phyloP scores from a whole-genome alignment of 805 yeast species.

The Kazachstania taianensis region DNA sequence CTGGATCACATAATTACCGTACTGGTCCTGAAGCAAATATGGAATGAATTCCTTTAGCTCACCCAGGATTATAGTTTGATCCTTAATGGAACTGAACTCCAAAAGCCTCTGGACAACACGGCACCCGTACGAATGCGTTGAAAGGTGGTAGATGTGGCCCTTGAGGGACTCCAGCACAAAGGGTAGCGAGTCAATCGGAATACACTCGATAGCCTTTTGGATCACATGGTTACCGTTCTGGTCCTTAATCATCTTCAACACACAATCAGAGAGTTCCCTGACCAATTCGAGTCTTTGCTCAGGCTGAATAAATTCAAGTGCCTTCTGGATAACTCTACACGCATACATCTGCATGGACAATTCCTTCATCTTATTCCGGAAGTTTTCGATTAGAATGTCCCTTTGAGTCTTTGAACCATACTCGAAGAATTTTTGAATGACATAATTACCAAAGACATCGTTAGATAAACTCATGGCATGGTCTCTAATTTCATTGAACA shows the following conservation, averaged over 20 bases:
- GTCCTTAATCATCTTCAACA: constrained; percentile 70
- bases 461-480: constrained; percentile 73
- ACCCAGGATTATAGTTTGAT: constrained; percentile 55
- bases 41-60: constrained; percentile 67
- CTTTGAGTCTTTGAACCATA: constrained; percentile 63
- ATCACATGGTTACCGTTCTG: constrained; percentile 98
- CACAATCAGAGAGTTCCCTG: constrained; percentile 54
- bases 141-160: constrained; percentile 66
- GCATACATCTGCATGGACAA: constrained; percentile 94
- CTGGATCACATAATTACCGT: constrained; percentile 95
- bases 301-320: constrained; percentile 60
- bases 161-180: constrained; percentile 66
- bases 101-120: constrained; percentile 88
- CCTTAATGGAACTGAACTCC: constrained; percentile 60
- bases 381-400: constrained; percentile 46
- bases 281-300: constrained; percentile 60
- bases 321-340: constrained; percentile 92
- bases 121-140: constrained; percentile 96
- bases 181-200: constrained; percentile 59
- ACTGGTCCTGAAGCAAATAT: constrained; percentile 85
- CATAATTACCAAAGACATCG: constrained; percentile 97
- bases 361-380: constrained; percentile 55
- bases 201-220: constrained; percentile 84
- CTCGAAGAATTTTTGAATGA: constrained; percentile 89
- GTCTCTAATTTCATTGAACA: constrained; percentile 75